These are phyloP conservation scores for Rosa chinensis DNA, from an alignment of 306 rosid species.

Conservation along the genomic window DNA sequence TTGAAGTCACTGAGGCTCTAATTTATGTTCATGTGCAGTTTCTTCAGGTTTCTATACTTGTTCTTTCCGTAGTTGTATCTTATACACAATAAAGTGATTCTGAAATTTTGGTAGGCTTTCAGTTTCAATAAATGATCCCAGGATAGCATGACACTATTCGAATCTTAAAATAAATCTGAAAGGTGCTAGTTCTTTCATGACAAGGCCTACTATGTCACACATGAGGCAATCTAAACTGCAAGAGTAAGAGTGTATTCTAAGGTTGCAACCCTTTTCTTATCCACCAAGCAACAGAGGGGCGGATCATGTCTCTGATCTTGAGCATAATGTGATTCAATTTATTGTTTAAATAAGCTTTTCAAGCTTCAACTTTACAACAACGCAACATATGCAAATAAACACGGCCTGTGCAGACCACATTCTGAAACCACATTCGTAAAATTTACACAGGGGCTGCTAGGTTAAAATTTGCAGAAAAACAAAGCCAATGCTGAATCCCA, in stretches of 20 bases:
- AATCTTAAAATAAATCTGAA: background rate
- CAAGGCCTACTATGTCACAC: background rate
- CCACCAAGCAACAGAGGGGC: background rate
- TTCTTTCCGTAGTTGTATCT: no score
- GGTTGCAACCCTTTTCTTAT: background rate
- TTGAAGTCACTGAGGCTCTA: background rate
- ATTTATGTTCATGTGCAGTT: background rate
- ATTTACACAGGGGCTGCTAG: conserved; percentile 24
- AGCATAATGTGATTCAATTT: background rate
- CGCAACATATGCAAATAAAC: background rate
- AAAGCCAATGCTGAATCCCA: conserved; percentile 16
- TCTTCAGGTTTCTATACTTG: background rate
- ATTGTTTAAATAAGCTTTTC: background rate
- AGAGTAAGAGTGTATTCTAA: background rate
- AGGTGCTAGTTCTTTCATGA: background rate
- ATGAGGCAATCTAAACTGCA: background rate
- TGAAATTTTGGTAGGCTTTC: background rate
- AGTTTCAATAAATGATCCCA: background rate
- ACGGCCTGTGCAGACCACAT: background rate
- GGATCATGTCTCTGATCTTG: background rate
- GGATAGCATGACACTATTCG: no score
- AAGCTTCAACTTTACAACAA: background rate
- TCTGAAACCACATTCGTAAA: background rate
- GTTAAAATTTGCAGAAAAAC: conserved; percentile 19
- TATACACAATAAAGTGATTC: background rate